phyloP scores from a whole-genome alignment of 2,329 filamentous ascomycete species.

The Ophiocordyceps camponoti-saundersi region DNA sequence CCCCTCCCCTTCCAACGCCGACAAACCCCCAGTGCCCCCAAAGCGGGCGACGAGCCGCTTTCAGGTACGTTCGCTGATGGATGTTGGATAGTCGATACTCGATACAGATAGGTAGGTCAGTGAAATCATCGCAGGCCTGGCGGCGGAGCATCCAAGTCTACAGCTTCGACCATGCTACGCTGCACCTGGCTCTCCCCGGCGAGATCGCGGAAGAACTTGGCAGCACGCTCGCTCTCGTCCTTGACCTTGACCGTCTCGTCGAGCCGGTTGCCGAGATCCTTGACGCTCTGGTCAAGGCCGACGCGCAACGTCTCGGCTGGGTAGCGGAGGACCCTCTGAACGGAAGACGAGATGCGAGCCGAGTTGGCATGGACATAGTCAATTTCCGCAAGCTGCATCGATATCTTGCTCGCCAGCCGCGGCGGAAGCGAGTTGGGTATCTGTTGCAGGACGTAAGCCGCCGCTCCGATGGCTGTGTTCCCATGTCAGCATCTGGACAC shows the following conservation, averaged over 20 bases:
- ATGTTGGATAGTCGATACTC: too few species aligned
- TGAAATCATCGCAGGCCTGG: conserved; percentile 13
- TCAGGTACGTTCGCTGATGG: too few species aligned
- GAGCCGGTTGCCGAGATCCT: conserved; percentile 61
- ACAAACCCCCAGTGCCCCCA: neutral
- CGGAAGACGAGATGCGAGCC: conserved; percentile 64
- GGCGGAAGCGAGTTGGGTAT: conserved; percentile 81
- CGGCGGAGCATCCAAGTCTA: conserved; percentile 38
- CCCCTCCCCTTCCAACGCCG: neutral
- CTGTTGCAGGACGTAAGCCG: conserved; percentile 67
- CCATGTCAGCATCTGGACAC: neutral
- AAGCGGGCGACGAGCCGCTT: neutral
- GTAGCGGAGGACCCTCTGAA: conserved; percentile 74
- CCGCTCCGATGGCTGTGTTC: conserved; percentile 47
- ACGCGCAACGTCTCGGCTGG: conserved; percentile 77
- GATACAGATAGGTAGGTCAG: neutral
- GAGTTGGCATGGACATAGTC: conserved; percentile 91
- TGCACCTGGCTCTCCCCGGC: conserved; percentile 46
- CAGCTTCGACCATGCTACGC: conserved; percentile 27
- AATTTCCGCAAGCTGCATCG: conserved; percentile 58
- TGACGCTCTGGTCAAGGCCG: conserved; percentile 67
- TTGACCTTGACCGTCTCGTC: conserved; percentile 72
- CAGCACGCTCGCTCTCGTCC: conserved; percentile 68
- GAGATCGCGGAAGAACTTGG: conserved; percentile 81
- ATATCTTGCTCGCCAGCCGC: conserved; percentile 72